Base-by-base conservation (phyloP, 2,329 filamentous ascomycete species). In the Talaromyces sp. region DNA sequence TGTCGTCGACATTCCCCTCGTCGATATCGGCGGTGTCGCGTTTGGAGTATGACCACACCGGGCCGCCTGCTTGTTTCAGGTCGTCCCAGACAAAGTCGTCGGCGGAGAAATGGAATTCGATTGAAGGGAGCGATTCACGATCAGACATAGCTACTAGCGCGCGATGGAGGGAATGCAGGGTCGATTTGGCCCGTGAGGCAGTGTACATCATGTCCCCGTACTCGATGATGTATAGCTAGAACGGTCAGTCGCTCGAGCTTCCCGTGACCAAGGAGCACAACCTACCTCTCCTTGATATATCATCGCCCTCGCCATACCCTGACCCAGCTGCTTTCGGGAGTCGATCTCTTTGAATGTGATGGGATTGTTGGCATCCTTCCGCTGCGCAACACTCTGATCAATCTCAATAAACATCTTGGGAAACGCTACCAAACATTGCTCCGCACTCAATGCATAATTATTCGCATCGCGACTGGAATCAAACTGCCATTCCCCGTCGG, bases 41-140 rank as follows among this genome's bases (percentile, higher is more conserved):
- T 57, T 66, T 69, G 6, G 75, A 70, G 64, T 75, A 80, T 39
- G 72, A 71, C 76, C 77, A 76, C 2, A 79, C 33, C 61, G 76
- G 61, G 9, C 50, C 60, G 18, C 46, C 54, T 18, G 62, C 60
- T 23, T 42, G 9, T 69, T 61, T 61, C 2, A 61, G 39, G 14
- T 73, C 68, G 50, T 61, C 62, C 62, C 58, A 64, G 21, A 73
- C 73, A 40, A 72, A 77, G 66, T 83, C 81, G 62, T 83, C 79
- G 2, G 79, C 72, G 16, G 76, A 78, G 64, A 82, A 77, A 39
- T 78, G 75, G 65, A 83, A 83, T 66, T 83, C 81, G 58, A 82
- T 77, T 58, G 79, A 79, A 7, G 81, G 81, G 11, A 83, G 73
- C 11, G 66, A 68, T 11, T 75, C 67, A 14, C 72, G 70, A 42